A percentile compares a stretch with the other conserved stretches of the same genome.
phyloP scores from a whole-genome alignment of 768 basidiomycete genomes.

The Pluteus cervinus region DNA sequence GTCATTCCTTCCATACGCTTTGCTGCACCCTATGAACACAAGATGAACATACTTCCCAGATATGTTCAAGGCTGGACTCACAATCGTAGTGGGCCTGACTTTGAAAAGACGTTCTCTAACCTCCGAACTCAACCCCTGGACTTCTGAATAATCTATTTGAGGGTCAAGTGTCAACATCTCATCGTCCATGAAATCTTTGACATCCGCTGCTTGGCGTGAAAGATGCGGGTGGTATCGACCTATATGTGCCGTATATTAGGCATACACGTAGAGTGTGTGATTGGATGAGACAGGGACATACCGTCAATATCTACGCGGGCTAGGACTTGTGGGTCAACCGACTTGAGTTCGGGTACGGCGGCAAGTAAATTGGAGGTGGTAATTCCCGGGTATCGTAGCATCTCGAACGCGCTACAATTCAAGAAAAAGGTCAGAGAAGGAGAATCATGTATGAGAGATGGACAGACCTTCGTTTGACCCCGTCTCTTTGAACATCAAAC shows the following conservation, averaged over 20 bases:
- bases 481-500: slow-evolving; percentile 39
- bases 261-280: neutral
- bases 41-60: neutral
- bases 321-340: slow-evolving; percentile 45
- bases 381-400: slow-evolving; percentile 57
- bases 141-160: slow-evolving; percentile 57
- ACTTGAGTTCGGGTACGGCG: slow-evolving; percentile 43
- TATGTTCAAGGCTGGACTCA: slow-evolving; percentile 26
- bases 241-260: slow-evolving; percentile 17
- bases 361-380: slow-evolving; percentile 33
- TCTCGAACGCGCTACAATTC: slow-evolving; percentile 60
- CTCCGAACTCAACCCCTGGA: slow-evolving; percentile 72
- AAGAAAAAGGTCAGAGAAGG: slow-evolving; percentile 1
- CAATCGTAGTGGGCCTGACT: slow-evolving; percentile 63
- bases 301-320: slow-evolving; percentile 70
- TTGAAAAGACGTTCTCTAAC: slow-evolving; percentile 57
- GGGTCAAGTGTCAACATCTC: slow-evolving; percentile 68
- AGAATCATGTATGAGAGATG: too few species aligned
- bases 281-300: slow-evolving; percentile 20
- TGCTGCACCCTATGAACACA: slow-evolving; percentile 64
- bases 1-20: slow-evolving; percentile 95
- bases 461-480: slow-evolving; percentile 34
- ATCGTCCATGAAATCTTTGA: slow-evolving; percentile 69
- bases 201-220: slow-evolving; percentile 67
- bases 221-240: slow-evolving; percentile 61